Percentiles rank a stretch among this genome's conserved stretches.
These are phyloP conservation scores for Xanthoconium purpureum DNA, from an alignment of 768 basidiomycete genomes.

Conservation along the genomic window DNA sequence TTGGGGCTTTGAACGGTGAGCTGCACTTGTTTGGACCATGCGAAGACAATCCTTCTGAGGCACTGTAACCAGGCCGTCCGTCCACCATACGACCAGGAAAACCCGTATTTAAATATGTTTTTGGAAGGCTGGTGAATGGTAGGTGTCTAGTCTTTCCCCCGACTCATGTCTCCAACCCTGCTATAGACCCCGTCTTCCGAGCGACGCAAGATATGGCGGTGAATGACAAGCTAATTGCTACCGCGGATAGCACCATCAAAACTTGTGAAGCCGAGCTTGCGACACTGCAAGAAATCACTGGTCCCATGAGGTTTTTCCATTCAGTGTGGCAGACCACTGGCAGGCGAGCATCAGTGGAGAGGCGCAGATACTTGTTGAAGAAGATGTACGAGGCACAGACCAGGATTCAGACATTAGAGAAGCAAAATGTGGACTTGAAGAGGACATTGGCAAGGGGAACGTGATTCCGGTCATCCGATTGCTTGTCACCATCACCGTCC, in stretches of 20 bases:
- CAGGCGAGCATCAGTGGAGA: conserved; percentile 48
- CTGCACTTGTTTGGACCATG: background rate
- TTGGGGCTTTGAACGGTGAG: conserved; percentile 71
- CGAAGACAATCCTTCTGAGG: background rate
- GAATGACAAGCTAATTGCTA: conserved; percentile 64
- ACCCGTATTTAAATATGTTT: conserved; percentile 85
- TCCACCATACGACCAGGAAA: conserved; percentile 84
- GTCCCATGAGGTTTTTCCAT: conserved; percentile 42
- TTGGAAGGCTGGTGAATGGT: conserved; percentile 79
- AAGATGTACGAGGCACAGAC: conserved; percentile 71
- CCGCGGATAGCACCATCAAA: conserved; percentile 61
- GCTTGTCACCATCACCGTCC: too few relatives aligned
- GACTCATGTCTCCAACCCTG: background rate
- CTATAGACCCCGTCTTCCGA: conserved; percentile 70
- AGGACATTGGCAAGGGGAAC: conserved; percentile 45
- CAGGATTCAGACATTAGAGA: conserved; percentile 70
- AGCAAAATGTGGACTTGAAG: conserved; percentile 66
- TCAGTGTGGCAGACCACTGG: conserved; percentile 39
- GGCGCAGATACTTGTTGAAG: conserved; percentile 65
- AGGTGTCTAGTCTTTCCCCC: conserved; percentile 10
- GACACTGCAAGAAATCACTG: conserved; percentile 60
- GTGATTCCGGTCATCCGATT: conserved; percentile 12
- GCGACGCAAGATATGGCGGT: conserved; percentile 79
- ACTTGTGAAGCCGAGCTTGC: conserved; percentile 75
- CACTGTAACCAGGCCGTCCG: conserved; percentile 61